Conservation (phyloP, 129 eudicot genomes). For the Erigeron canadensis region DNA sequence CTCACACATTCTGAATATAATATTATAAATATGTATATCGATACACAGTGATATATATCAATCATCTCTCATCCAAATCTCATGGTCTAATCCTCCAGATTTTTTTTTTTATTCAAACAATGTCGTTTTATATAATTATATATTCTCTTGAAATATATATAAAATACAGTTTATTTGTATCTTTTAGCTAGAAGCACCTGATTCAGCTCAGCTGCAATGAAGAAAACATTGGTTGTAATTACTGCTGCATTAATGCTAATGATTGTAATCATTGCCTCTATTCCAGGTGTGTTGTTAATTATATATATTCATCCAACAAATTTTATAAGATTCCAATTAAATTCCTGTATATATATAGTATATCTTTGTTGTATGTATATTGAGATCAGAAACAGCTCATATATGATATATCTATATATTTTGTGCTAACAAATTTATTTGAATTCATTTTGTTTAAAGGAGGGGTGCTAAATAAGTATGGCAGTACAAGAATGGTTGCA, state of each 20-base stretch:
- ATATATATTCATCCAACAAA: background rate
- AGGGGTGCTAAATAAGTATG: slow-evolving; percentile 5
- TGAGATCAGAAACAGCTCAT: background rate
- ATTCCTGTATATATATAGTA: background rate
- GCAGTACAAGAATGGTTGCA: slow-evolving; percentile 10
- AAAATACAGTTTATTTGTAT: background rate
- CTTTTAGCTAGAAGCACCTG: slow-evolving; percentile 15
- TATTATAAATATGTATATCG: background rate
- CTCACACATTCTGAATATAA: slow-evolving; percentile 21
- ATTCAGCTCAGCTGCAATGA: slow-evolving; percentile 22
- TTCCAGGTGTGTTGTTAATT: slow-evolving; percentile 38
- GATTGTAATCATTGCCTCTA: slow-evolving; percentile 28
- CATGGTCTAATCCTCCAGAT: slow-evolving; percentile 34
- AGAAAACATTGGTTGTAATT: slow-evolving; percentile 27
- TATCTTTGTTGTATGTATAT: background rate
- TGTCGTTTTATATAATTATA: background rate
- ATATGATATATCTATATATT: background rate
- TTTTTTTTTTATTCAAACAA: background rate
- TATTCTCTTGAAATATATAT: background rate
- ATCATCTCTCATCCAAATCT: slow-evolving; percentile 24
- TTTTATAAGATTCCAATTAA: slow-evolving; percentile 5
- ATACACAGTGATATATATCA: background rate
- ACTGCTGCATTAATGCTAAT: slow-evolving; percentile 30
- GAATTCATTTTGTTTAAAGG: too few species aligned
- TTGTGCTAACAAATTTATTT: too few species aligned